Evolutionary conservation across 2,329 filamentous ascomycete genomes (phyloP), one percentile per base, ranked within the genome.

Genomic region (Trichoderma breve): DNA sequence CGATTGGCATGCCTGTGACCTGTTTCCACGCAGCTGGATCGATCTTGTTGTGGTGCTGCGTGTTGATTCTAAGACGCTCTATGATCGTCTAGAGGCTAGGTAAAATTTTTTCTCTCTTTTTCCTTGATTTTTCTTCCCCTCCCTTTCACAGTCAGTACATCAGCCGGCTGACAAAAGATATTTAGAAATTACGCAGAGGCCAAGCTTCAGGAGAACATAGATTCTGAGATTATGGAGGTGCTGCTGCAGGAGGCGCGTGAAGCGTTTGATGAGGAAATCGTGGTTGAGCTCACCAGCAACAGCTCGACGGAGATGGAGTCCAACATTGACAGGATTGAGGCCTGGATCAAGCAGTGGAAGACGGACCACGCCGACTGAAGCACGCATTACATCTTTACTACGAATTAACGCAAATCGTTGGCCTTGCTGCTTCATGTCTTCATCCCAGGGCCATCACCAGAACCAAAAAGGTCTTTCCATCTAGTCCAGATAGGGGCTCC

Each of bases 191-290:
- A 98, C 81, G 87, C 89, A 73, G 93, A 96, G 79, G 87, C 88
- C 74, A 99, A 99, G 82, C 85, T 99, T 57, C 93, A 98, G 81
- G 96, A 98, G 82, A 99, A 99, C 79, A 85, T 99, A 73, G 96
- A 99, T 81, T 92, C 93, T 34, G 96, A 99, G 84, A 98, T 99
- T 79, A 98, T 99, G 91, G 92, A 97, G 79, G 93, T 98, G 30
- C 84, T 99, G 71, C 85, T 97, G 24, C 92, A 97, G 76, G 96
- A 99, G 84, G 96, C 96, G 36, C 86, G 90, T 73, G 95, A 97
- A 74, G 89, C 92, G 12, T 99, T 95, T 78, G 92, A 93, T 69
- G 89, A 92, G 81, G 90, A 96, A 79, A 93, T 97, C 76, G 92
- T 99, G 47, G 92, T 98, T 30, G 94, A 97, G 82, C 83, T 99